Base-by-base conservation (phyloP, 2,329 filamentous ascomycete species). In the Apiospora marii region DNA sequence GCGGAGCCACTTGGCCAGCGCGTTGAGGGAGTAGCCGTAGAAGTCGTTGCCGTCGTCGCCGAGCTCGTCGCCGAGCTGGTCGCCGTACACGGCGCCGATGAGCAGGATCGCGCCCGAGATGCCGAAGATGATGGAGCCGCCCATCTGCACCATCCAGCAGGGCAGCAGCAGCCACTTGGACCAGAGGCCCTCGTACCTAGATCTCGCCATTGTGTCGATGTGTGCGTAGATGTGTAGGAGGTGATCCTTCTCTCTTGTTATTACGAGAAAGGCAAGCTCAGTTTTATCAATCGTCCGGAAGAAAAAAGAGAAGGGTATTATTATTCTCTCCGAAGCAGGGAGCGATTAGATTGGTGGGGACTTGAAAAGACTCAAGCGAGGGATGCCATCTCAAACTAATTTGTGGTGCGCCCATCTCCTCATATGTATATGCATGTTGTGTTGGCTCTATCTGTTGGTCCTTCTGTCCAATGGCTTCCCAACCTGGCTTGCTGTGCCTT, bases 161-260 rank as follows among this genome's bases (percentile, higher is more conserved):
- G 74, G 75, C 14, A 77, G 64, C 14, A 76, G 64, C n/a, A 76
- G 67, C 41, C 73, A 73, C 71, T 75, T 76, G 43, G 72, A 73
- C 74, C 75, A 77, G 68, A 76, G 67, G 6, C 72, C 74, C 19
- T 74, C 70, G 72, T 71, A 74, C 41, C 34, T 64, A 10, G 58
- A 22, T n/a, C 34, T 41, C 37, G 58, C 19, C 58, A 64, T 64
- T 14, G 34, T 61, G 53, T 22, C 14, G 53, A 0, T 8, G 19
- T 30, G 53, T 34, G 7, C 10, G 51, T 30, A 30, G 14, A 14
- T 53, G 1, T 16, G 4, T 30, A 7, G 5, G 16, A 12, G 46
- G 2, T 48, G 3, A n/a, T 48, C n/a, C 37, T 13, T 14, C 16
- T 13, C 22, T n/a, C 10, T 24, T 41, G 3, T 6, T 4, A 12